Percentiles rank a stretch among this genome's conserved stretches.
Evolutionary conservation across 495 filamentous ascomycete species (phyloP).

Genomic region (Lepidopterella palustris): DNA sequence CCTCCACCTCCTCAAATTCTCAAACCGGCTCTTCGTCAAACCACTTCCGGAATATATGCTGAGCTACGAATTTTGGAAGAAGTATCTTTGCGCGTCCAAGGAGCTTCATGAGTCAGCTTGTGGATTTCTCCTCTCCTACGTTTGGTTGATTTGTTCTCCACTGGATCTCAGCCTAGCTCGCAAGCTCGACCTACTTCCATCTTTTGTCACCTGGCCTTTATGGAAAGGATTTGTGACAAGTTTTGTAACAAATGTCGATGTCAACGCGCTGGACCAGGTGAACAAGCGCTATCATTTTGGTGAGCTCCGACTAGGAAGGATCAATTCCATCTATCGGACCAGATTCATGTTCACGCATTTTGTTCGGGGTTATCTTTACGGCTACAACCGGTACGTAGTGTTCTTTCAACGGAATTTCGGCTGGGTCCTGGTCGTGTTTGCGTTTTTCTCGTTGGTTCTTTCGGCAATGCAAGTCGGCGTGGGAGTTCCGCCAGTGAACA

Average conservation of each 20-base stretch:
- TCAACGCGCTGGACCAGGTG: constrained; percentile 22
- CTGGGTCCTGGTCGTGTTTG: constrained; percentile 40
- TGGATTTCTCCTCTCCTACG: constrained; percentile 25
- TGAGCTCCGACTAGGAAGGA: constrained; percentile 28
- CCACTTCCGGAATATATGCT: constrained; percentile 25
- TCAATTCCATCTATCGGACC: constrained; percentile 30
- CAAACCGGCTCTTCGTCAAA: constrained; percentile 19
- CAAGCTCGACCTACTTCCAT: constrained; percentile 16
- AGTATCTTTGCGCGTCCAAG: constrained; percentile 13
- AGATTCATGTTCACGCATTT: constrained; percentile 21
- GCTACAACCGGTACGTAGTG: constrained; percentile 26
- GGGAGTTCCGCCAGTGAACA: constrained; percentile 37
- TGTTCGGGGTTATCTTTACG: constrained; percentile 25
- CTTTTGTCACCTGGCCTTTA: constrained; percentile 20
- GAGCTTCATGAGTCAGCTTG: constrained; percentile 15
- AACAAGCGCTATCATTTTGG: constrained; percentile 33
- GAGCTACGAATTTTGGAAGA: constrained; percentile 19
- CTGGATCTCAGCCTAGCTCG: constrained; percentile 25
- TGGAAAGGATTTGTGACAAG: constrained; percentile 25
- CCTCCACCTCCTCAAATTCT: constrained; percentile 27
- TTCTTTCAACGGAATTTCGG: constrained; percentile 45
- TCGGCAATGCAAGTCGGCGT: constrained; percentile 56
- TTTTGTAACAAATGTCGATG: constrained; percentile 14
- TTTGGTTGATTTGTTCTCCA: constrained; percentile 22
- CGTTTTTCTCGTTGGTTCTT: constrained; percentile 50